Evolutionary conservation across 2,329 filamentous ascomycete species (phyloP), one percentile per base, ranked within the genome.

Genomic region (Emmonsiellopsis sp.): DNA sequence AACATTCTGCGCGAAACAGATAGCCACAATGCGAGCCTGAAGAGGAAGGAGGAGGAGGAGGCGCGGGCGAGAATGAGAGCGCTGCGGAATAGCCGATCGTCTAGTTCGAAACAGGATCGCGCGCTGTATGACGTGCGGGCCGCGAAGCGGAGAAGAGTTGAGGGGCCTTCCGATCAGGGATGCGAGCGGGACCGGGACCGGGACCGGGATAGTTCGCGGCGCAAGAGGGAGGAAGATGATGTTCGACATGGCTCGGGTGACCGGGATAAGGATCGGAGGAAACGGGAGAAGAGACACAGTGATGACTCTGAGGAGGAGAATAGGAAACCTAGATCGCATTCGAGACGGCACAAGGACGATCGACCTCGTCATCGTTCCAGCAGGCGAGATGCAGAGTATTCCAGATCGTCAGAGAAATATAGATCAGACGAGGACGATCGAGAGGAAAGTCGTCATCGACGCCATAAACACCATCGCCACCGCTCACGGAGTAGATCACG

Each of bases 1-100:
- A 86, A 93, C 63, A 87, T 97, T 53, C 88, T 98, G 57, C 86
- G 85, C 58, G 87, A 93, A 60, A 94, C 89, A 7, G 87, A 94
- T 62, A 86, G 72, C 52, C 92, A 98, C 71, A 98, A 98, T 77
- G 83, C 87, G 27, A 87, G 88, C 0, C 76, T 97, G 33, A 81
- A 89, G 14, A 88, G 87, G 0, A 94, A 85, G 64, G 92, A 97
- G 68, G 84, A 85, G 31, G 83, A 86, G 47, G 91, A 97, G 59
- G 84, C 89, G 0, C 78, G 79, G 56, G 83, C 83, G 3, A 83
- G 88, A 17, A 77, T 95, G 53, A 79, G 80, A 59, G 75, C 77
- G 53, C 71, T 91, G 43, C 64, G 63, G 53, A 69, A 55, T 21
- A 57, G 14, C 52, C 58, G 67, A 53, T 66, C 65, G 33, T 75